These are phyloP conservation scores for Termitomyces sp. DNA, from an alignment of 768 basidiomycete species.

Conservation along the genomic window DNA sequence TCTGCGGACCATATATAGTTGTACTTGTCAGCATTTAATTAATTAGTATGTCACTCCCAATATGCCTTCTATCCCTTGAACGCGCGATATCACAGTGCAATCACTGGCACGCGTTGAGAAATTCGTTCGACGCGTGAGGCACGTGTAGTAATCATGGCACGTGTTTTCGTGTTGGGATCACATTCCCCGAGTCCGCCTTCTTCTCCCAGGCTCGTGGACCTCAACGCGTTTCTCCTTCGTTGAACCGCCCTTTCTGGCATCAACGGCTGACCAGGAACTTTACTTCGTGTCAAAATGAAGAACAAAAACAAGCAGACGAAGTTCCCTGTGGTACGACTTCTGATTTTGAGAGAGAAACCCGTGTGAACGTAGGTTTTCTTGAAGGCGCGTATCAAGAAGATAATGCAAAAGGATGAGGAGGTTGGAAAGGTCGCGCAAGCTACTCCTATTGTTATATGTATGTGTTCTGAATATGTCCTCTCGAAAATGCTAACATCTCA, in stretches of 20 bases:
- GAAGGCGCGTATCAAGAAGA: conserved; percentile 97
- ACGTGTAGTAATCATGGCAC: conserved; percentile 3
- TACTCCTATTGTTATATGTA: conserved; percentile 95
- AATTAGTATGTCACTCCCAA: too few species aligned
- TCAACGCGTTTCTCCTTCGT: not conserved
- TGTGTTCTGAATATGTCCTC: conserved; percentile 23
- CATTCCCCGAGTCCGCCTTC: not conserved
- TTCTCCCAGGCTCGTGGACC: not conserved
- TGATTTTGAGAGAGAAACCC: not conserved
- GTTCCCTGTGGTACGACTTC: conserved; percentile 73
- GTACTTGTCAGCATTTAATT: not conserved
- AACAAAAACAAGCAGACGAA: conserved; percentile 90
- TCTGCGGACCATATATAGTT: not conserved
- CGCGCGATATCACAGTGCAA: not conserved
- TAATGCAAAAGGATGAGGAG: conserved; percentile 99
- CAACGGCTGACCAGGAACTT: not conserved
- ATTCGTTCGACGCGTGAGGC: not conserved
- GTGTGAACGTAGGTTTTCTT: conserved; percentile 3
- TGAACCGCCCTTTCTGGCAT: not conserved
- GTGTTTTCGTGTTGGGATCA: conserved; percentile 4
- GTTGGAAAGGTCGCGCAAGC: conserved; percentile 97
- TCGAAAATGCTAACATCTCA: not conserved
- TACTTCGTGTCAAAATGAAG: conserved; percentile 48
- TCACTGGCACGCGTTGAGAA: too few species aligned
- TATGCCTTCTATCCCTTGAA: not conserved